phyloP scores from a whole-genome alignment of 495 filamentous ascomycete species.

The Penicillium odoratum region DNA sequence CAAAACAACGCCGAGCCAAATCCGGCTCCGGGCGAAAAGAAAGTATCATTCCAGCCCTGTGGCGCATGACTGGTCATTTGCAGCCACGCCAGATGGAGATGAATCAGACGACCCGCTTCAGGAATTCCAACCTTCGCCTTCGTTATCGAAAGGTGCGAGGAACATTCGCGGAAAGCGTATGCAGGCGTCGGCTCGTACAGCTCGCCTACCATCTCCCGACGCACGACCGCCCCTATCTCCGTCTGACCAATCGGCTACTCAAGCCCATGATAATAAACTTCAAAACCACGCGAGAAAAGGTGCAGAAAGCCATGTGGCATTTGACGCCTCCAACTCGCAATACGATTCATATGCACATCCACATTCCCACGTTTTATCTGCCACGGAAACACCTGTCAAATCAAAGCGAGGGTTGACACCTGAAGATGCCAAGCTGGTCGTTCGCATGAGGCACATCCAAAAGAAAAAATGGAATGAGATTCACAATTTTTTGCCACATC shows the following conservation, averaged over 20 bases:
- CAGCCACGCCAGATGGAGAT: constrained; percentile 34
- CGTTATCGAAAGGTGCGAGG: constrained; percentile 24
- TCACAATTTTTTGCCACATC: constrained; percentile 27
- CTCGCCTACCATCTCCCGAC: constrained; percentile 1
- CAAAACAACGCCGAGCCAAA: constrained; percentile 23
- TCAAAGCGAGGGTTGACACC: constrained; percentile 23
- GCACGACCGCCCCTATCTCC: not conserved
- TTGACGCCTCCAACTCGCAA: constrained; percentile 6
- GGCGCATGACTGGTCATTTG: constrained; percentile 48
- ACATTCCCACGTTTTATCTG: not conserved
- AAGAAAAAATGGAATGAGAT: constrained; percentile 36
- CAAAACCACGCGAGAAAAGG: constrained; percentile 36
- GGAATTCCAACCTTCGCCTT: constrained; percentile 39
- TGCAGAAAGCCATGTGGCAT: constrained; percentile 48
- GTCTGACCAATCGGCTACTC: constrained; percentile 18
- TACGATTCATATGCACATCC: constrained; percentile 12
- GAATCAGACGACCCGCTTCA: constrained; percentile 52
- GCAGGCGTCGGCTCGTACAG: constrained; percentile 2
- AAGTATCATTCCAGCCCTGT: constrained; percentile 38
- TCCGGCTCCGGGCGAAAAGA: constrained; percentile 26
- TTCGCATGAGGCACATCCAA: constrained; percentile 33
- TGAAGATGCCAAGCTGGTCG: constrained; percentile 37
- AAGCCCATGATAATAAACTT: constrained; percentile 1
- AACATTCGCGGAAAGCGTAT: constrained; percentile 28
- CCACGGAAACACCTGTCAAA: constrained; percentile 20